These are phyloP conservation scores for Pleomassaria siparia DNA, from an alignment of 2,329 filamentous ascomycete species.

Conservation along the genomic window DNA sequence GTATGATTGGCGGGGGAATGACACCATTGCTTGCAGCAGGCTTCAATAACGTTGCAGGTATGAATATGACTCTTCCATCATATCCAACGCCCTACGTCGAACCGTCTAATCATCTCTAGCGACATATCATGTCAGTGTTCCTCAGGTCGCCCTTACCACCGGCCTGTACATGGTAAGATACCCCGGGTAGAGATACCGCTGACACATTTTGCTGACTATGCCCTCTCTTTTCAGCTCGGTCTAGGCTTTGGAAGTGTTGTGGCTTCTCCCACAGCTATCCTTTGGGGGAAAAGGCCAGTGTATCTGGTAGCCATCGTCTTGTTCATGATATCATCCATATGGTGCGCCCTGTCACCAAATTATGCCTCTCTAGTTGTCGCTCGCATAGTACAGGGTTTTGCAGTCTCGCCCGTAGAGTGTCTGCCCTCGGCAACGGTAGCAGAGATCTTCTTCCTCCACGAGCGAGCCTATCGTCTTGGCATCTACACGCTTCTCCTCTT, in stretches of 20 bases:
- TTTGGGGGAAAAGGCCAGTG: constrained; percentile 87
- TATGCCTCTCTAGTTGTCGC: constrained; percentile 75
- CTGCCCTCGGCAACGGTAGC: constrained; percentile 91
- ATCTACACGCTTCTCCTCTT: constrained; percentile 89
- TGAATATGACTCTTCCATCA: no score
- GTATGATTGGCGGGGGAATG: constrained; percentile 90
- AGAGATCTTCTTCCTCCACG: constrained; percentile 95
- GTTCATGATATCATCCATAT: constrained; percentile 76
- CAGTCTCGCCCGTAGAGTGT: constrained; percentile 88
- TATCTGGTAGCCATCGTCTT: constrained; percentile 77
- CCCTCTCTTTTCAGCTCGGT: no score
- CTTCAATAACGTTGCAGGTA: constrained; percentile 80
- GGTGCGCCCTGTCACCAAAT: constrained; percentile 75
- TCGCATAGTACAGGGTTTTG: constrained; percentile 82
- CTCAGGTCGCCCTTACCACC: constrained; percentile 80
- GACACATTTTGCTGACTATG: no score
- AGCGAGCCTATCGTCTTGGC: constrained; percentile 87
- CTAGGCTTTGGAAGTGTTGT: constrained; percentile 82
- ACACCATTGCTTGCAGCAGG: constrained; percentile 88
- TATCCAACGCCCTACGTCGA: no score
- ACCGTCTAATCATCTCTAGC: no score
- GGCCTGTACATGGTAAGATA: constrained; percentile 95
- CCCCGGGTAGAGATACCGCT: no score
- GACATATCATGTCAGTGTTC: constrained; percentile 65
- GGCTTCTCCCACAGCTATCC: constrained; percentile 84